Evolutionary conservation across 208 protist species (phyloP), one percentile per base, ranked within the genome.

Genomic region (Zelonia costaricensis): DNA sequence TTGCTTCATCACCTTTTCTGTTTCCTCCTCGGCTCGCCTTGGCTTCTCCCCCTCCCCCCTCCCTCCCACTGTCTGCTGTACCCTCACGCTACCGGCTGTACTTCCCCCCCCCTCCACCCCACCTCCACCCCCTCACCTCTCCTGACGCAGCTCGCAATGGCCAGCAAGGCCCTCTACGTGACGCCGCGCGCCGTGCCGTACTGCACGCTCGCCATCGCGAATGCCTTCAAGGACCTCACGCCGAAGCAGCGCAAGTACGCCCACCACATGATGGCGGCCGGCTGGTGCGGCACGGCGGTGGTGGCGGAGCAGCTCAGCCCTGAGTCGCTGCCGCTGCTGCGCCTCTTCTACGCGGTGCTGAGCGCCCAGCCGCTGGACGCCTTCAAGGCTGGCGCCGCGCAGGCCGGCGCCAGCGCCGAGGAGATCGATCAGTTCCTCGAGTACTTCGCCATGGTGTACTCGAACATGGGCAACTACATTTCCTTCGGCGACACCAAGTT

Each of bases 401-500:
- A 44, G 13, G 51, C 61, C 27, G 74, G 73, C 42, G 45, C 87
- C 10, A 45, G 27, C 23, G 69, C 76, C 10, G 79, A 93, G 0
- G 84, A 91, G 3, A 80, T 82, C 36, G 45, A 66, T 1, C 38
- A 62, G 33, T 80, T 98, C 31, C 33, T 94, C 5, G 61, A 90
- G 46, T 98, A 96, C 77, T 60, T 79, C 12, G 84, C 91, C 9
- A 47, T 78, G 28, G 76, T 97, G 36, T 96, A 91, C 78, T 66
- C 77, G 25, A 98, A 97, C 77, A 85, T 95, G 84, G 94, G 95
- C 61, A 98, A 98, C 81, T 98, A 97, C 58, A 47, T 85, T 16
- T 83, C 66, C 25, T 98, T 98, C 63, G 95, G 95, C 35, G 94
- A 98, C 75, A 92, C 74, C 54, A 98, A 98, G 75, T 96, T 98